Conservation (phyloP, 345 rosid species). For the Gossypium bickii region DNA sequence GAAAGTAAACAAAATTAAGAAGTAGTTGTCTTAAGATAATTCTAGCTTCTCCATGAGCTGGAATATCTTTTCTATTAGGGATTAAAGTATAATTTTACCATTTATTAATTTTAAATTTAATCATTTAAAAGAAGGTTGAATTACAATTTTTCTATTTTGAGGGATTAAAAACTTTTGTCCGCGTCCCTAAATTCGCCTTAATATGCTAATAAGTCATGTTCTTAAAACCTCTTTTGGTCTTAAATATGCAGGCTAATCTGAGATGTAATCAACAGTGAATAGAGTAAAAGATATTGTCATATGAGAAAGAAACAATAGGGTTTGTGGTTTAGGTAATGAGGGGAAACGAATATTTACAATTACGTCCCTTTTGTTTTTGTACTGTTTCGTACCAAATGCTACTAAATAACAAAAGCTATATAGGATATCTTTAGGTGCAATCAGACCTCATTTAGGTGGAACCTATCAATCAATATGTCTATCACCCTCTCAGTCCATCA, state of each 20-base stretch:
- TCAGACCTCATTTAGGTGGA: slow-evolving; percentile 21
- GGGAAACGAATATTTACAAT: not conserved
- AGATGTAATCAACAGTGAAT: not conserved
- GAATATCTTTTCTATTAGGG: not conserved
- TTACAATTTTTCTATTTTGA: too few relatives aligned
- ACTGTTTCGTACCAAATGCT: slow-evolving; percentile 15
- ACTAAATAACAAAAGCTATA: not conserved
- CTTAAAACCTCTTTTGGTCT: not conserved
- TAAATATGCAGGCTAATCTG: not conserved
- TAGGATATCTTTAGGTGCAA: slow-evolving; percentile 26
- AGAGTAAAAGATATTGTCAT: not conserved
- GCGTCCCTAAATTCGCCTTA: not conserved
- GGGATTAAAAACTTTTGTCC: too few relatives aligned
- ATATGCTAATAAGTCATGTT: not conserved
- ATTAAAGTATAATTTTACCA: too few relatives aligned
- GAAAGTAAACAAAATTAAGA: not conserved
- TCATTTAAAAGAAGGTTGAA: too few relatives aligned
- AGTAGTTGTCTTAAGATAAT: not conserved
- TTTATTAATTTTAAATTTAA: too few relatives aligned
- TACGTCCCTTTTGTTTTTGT: not conserved
- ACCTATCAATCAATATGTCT: slow-evolving; percentile 17
- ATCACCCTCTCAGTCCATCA: not conserved
- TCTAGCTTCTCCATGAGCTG: not conserved
- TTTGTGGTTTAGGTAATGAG: not conserved
- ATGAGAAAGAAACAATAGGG: not conserved